Percentiles rank a stretch among this genome's conserved stretches.
Evolutionary conservation across 371 early-diverging fungal species (phyloP).

Genomic region (Paraphysoderma sedebokerense): DNA sequence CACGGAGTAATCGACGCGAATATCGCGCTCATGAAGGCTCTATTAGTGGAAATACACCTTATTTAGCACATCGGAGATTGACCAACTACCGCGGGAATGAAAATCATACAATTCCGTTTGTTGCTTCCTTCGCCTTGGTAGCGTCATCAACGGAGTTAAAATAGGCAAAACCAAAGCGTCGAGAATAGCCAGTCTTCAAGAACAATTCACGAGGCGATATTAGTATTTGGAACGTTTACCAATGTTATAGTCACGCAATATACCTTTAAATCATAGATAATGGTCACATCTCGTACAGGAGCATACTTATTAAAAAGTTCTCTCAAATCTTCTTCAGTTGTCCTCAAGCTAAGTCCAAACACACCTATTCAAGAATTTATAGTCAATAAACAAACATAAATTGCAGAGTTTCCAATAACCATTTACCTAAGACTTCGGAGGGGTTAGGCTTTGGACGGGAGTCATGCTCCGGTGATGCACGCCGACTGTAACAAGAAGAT

Average conservation of each 20-base stretch:
- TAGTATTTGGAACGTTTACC: background rate
- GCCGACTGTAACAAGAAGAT: too few species aligned
- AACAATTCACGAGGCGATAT: constrained; percentile 3
- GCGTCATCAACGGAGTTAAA: constrained; percentile 27
- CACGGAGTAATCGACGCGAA: constrained; percentile 60
- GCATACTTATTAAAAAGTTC: constrained; percentile 52
- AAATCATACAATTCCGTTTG: constrained; percentile 26
- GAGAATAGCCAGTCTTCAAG: constrained; percentile 29
- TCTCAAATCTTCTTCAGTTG: constrained; percentile 44
- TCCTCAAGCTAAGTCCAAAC: constrained; percentile 56
- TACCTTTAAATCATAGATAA: constrained; percentile 40
- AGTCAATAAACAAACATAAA: too few species aligned
- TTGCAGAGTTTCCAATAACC: too few species aligned
- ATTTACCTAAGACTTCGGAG: too few species aligned
- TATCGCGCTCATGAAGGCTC: constrained; percentile 50
- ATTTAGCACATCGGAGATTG: background rate
- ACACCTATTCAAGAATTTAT: too few species aligned
- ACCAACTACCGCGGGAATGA: background rate
- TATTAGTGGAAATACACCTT: constrained; percentile 4
- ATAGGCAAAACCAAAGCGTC: constrained; percentile 46
- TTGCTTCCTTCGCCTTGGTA: constrained; percentile 25
- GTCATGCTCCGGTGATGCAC: too few species aligned
- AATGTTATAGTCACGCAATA: constrained; percentile 1
- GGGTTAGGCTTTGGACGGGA: too few species aligned
- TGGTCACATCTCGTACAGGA: constrained; percentile 28